Conservation (phyloP, 225 moss, liverwort and hornwort species). For the Anthoceros angustus region DNA sequence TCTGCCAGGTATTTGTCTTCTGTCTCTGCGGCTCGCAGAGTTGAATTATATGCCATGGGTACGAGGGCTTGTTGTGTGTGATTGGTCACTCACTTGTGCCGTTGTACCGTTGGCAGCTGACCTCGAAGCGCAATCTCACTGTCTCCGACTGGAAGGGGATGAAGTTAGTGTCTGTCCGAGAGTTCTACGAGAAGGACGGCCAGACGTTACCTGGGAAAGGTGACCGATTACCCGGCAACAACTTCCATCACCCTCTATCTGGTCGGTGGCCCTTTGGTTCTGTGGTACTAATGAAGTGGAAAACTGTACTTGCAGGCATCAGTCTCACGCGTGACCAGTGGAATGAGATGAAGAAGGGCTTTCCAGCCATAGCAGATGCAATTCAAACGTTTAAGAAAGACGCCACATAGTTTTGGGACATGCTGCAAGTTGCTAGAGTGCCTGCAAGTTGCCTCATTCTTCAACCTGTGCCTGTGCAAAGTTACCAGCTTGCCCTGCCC, state of each 20-base stretch:
- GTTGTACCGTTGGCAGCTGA: neutral
- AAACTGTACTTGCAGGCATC: neutral
- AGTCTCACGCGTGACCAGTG: neutral
- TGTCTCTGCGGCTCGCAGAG: neutral
- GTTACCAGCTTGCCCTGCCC: no score
- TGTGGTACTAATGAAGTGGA: neutral
- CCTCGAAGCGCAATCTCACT: neutral
- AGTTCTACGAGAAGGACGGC: slow-evolving; percentile 1
- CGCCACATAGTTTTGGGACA: neutral
- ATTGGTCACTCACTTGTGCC: neutral
- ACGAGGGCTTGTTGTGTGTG: neutral
- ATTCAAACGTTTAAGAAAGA: neutral
- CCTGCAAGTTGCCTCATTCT: neutral
- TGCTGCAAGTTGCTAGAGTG: neutral
- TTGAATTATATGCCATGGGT: neutral
- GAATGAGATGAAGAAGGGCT: neutral
- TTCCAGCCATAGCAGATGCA: neutral
- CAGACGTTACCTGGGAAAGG: neutral
- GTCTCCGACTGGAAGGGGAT: slow-evolving; percentile 1
- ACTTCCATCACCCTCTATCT: neutral
- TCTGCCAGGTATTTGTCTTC: neutral
- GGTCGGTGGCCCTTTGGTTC: neutral
- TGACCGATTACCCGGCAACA: neutral
- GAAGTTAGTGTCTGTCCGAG: neutral
- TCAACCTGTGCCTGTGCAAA: neutral